Conservation (phyloP, 2,329 filamentous ascomycete species). For the Triangularia verruculosa region DNA sequence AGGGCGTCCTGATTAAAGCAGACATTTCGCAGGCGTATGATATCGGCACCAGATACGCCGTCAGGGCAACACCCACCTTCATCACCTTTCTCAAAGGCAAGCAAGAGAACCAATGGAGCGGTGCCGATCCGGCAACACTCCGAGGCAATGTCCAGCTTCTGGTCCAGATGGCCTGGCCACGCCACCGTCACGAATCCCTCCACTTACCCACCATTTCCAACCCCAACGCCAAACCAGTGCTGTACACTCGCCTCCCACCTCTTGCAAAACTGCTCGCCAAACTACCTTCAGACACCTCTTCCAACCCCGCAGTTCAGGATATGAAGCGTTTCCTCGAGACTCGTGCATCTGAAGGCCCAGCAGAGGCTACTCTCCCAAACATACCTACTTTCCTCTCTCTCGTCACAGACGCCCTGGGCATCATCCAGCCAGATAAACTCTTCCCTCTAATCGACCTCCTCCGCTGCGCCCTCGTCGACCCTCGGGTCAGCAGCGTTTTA, state of each 20-base stretch:
- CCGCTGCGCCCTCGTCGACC: constrained; percentile 71
- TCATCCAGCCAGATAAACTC: constrained; percentile 60
- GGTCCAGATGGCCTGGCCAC: constrained; percentile 69
- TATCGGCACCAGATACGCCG: constrained; percentile 61
- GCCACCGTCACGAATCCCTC: constrained; percentile 72
- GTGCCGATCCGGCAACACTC: constrained; percentile 67
- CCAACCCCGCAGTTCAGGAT: constrained; percentile 57
- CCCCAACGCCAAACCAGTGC: constrained; percentile 61
- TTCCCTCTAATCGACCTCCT: constrained; percentile 87
- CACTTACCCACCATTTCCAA: constrained; percentile 68
- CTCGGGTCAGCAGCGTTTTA: constrained; percentile 76
- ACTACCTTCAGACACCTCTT: constrained; percentile 58
- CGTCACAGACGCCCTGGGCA: constrained; percentile 52
- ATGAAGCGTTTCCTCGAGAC: constrained; percentile 70
- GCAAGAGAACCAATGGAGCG: constrained; percentile 76
- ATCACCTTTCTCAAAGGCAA: constrained; percentile 76
- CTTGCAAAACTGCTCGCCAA: constrained; percentile 78
- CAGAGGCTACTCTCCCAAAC: constrained; percentile 68
- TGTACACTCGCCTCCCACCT: constrained; percentile 76
- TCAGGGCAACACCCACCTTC: constrained; percentile 83
- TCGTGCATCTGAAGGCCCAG: constrained; percentile 54
- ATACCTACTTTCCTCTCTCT: constrained; percentile 63
- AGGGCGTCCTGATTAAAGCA: constrained; percentile 74
- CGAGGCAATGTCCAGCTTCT: constrained; percentile 70
- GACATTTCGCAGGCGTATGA: constrained; percentile 68